Conservation (phyloP, 192 early-diverging fungal species). For the Jimgerdemannia lactiflua region DNA sequence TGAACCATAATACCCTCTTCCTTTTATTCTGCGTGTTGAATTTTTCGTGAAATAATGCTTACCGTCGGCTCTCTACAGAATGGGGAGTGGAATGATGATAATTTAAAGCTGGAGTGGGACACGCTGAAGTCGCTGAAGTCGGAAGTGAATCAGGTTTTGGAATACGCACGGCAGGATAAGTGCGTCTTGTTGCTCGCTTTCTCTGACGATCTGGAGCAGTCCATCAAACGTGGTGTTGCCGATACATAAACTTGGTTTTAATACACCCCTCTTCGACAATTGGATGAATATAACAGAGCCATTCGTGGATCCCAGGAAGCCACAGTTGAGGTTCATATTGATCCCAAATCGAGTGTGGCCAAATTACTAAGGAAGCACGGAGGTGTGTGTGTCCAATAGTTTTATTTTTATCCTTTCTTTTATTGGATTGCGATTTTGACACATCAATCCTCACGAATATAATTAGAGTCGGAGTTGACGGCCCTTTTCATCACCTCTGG, state of each 20-base stretch:
- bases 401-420: too few relatives aligned
- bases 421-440: background rate
- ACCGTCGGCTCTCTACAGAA: slow-evolving; percentile 19
- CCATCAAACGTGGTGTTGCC: background rate
- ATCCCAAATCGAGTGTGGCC: slow-evolving; percentile 1
- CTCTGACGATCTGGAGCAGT: background rate
- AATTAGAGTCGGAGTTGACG: slow-evolving; percentile 36
- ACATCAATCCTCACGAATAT: background rate
- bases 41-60: slow-evolving; percentile 31
- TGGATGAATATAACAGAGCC: slow-evolving; percentile 8
- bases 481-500: slow-evolving; percentile 46
- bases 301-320: slow-evolving; percentile 54
- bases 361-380: slow-evolving; percentile 12
- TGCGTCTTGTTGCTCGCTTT: slow-evolving; percentile 12
- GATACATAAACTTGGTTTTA: background rate
- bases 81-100: slow-evolving; percentile 37
- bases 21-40: background rate
- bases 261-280: too few relatives aligned
- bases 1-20: background rate
- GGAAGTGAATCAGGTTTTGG: slow-evolving; percentile 50
- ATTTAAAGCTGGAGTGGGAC: slow-evolving; percentile 38
- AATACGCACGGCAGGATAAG: slow-evolving; percentile 50
- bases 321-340: slow-evolving; percentile 31
- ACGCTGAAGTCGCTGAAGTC: slow-evolving; percentile 39
- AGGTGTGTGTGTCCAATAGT: background rate